phyloP scores from a whole-genome alignment of 2,329 filamentous ascomycete species.

The Scortechinia acanthostroma region DNA sequence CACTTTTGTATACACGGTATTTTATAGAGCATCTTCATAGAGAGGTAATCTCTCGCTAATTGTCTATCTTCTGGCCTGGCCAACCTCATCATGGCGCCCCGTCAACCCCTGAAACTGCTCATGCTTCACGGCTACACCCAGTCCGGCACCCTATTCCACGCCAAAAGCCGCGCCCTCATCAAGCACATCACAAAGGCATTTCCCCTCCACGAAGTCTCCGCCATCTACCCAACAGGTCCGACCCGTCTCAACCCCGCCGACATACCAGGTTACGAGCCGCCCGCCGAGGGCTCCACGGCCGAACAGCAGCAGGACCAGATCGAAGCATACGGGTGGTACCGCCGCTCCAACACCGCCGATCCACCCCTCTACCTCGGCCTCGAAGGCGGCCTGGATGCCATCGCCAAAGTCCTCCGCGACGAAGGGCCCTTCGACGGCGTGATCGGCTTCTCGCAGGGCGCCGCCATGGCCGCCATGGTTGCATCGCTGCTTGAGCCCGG shows the following conservation, averaged over 20 bases:
- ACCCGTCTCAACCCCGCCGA: conserved; percentile 31
- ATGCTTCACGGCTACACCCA: conserved; percentile 50
- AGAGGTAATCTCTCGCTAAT: no score
- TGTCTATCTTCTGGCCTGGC: no score
- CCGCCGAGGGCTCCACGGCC: no score
- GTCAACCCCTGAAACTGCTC: conserved; percentile 7
- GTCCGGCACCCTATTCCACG: conserved; percentile 53
- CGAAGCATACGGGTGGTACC: conserved; percentile 58
- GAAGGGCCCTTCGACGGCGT: conserved; percentile 53
- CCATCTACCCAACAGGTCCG: conserved; percentile 37
- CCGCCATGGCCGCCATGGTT: conserved; percentile 49
- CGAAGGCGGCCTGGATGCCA: conserved; percentile 36
- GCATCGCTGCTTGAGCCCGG: conserved; percentile 43
- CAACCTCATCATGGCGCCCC: background rate
- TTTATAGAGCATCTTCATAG: no score
- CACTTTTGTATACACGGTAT: no score
- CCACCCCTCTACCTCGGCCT: conserved; percentile 46
- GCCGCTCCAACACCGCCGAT: conserved; percentile 32
- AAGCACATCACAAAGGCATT: conserved; percentile 54
- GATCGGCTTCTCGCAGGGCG: conserved; percentile 54
- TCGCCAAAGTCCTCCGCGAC: conserved; percentile 36
- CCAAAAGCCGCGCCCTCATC: conserved; percentile 58
- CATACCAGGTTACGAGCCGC: conserved; percentile 35
- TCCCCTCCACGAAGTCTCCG: conserved; percentile 36
- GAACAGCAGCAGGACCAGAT: conserved; percentile 27